phyloP scores from a whole-genome alignment of 495 filamentous ascomycete genomes.

The Friedmanniomyces endolithicus region DNA sequence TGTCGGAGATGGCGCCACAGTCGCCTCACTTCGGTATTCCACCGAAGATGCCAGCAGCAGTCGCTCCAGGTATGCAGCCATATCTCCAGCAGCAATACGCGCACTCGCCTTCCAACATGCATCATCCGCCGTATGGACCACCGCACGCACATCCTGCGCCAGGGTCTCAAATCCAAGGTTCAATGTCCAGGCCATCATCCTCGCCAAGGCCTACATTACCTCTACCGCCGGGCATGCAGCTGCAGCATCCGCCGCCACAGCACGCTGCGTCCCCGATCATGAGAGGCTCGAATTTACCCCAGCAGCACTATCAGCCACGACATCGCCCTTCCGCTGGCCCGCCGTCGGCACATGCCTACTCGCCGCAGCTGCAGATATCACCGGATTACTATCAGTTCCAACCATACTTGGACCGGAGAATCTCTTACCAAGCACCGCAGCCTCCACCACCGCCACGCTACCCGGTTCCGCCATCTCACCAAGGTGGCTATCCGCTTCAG shows the following conservation, averaged over 20 bases:
- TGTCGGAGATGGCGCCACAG: conserved; percentile 15
- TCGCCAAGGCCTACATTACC: conserved; percentile 21
- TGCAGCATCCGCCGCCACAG: conserved; percentile 11
- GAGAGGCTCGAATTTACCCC: conserved; percentile 6
- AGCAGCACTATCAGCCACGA: conserved; percentile 24
- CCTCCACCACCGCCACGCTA: conserved; percentile 12
- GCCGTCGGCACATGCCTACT: conserved; percentile 15
- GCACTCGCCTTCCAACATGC: conserved; percentile 5
- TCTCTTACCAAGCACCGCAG: conserved; percentile 16
- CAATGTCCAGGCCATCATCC: conserved; percentile 17
- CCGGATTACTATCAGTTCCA: conserved; percentile 13
- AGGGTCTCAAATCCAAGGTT: conserved; percentile 18
- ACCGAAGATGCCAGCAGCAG: conserved; percentile 9
- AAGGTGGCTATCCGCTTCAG: conserved; percentile 29
- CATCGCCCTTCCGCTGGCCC: conserved; percentile 3
- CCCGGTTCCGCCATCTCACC: conserved; percentile 15
- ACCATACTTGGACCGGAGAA: conserved; percentile 16
- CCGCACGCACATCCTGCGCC: conserved; percentile 12
- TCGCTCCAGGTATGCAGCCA: conserved; percentile 1
- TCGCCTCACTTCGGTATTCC: conserved; percentile 17
- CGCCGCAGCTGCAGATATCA: conserved; percentile 17
- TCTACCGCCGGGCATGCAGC: conserved; percentile 20
- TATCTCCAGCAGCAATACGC: conserved; percentile 6
- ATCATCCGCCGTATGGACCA: conserved; percentile 25
- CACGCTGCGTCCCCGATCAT: conserved; percentile 8